A percentile compares a stretch with the other conserved stretches of the same genome.
Conservation (phyloP, 1,139 yeast species). For the Spencermartinsiella ligniputridi region DNA sequence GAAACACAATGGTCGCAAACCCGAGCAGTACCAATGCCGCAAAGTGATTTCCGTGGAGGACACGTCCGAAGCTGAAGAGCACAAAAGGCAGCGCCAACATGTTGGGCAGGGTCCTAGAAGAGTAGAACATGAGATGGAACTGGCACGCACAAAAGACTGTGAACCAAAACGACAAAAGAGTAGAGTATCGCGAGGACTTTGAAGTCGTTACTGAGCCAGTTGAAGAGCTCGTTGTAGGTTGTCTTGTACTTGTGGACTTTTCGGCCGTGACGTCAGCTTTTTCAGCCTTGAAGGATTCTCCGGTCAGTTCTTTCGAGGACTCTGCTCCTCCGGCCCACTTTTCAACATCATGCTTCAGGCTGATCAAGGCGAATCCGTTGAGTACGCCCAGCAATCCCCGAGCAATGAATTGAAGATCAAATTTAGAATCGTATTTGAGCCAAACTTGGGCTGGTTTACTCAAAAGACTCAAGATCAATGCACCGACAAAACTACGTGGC, state of each 20-base stretch:
- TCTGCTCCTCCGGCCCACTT: constrained; percentile 11
- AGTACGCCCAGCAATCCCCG: constrained; percentile 32
- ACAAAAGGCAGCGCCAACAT: constrained; percentile 78
- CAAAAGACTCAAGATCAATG: constrained; percentile 50
- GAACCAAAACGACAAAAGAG: constrained; percentile 43
- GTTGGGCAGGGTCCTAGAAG: constrained; percentile 81
- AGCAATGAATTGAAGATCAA: constrained; percentile 40
- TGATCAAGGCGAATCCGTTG: constrained; percentile 29
- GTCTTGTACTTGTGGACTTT: neutral
- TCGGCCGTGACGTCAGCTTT: neutral
- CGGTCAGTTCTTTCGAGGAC: neutral
- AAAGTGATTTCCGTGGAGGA: constrained; percentile 47
- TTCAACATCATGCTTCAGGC: constrained; percentile 24
- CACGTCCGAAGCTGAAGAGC: constrained; percentile 48
- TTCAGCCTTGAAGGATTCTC: neutral
- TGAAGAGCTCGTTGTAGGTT: no score
- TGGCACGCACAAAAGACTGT: constrained; percentile 56
- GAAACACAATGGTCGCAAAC: constrained; percentile 62
- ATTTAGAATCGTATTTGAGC: constrained; percentile 28
- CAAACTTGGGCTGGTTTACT: constrained; percentile 34
- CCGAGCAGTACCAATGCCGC: constrained; percentile 56
- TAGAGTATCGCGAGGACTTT: neutral
- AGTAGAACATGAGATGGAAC: constrained; percentile 74
- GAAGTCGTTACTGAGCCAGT: neutral
- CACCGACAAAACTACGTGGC: constrained; percentile 79